phyloP scores from a whole-genome alignment of 139 green algal species.

The Pseudopediastrum boryanum region DNA sequence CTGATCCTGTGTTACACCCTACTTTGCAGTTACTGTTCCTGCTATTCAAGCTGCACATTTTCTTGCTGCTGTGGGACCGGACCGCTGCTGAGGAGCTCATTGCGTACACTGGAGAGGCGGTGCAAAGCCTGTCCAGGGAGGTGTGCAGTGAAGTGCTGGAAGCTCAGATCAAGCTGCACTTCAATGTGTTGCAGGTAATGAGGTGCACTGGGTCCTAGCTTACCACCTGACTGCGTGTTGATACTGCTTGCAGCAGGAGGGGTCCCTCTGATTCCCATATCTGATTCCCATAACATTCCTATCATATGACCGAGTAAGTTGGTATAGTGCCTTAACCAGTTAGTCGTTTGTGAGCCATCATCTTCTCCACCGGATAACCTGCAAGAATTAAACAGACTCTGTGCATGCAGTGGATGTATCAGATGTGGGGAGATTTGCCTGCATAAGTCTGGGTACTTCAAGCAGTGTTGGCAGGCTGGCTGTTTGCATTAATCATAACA shows the following conservation, averaged over 20 bases:
- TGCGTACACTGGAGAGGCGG: background rate
- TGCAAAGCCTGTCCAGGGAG: background rate
- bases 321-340: too few relatives aligned
- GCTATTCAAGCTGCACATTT: constrained; percentile 39
- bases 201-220: background rate
- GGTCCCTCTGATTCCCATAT: background rate
- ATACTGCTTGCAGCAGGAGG: background rate
- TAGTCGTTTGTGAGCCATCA: too few relatives aligned
- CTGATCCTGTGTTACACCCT: background rate
- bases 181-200: constrained; percentile 42
- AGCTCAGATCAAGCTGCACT: constrained; percentile 38
- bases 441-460: too few relatives aligned
- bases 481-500: too few relatives aligned
- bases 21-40: constrained; percentile 28
- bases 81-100: background rate
- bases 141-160: background rate
- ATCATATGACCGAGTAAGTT: too few relatives aligned
- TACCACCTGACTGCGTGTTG: background rate
- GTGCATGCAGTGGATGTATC: too few relatives aligned
- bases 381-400: too few relatives aligned
- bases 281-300: background rate
- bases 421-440: too few relatives aligned
- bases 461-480: too few relatives aligned
- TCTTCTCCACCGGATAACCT: too few relatives aligned
- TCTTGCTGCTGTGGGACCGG: constrained; percentile 34